Conservation (phyloP, 257 asterid species). For the Gentiana macrophylla region DNA sequence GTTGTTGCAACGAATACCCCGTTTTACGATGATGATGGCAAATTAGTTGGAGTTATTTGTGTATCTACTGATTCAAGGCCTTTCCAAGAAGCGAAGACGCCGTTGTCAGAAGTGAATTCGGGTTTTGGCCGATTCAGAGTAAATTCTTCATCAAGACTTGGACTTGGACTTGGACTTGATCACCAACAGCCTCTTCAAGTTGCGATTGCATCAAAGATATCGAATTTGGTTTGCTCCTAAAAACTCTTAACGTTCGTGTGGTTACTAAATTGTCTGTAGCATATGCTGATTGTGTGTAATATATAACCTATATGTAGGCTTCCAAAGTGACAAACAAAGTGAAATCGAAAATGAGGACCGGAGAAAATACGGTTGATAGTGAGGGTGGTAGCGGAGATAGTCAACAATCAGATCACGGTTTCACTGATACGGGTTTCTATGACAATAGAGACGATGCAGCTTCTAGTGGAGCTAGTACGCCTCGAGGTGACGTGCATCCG, state of each 20-base stretch:
- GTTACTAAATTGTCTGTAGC: slow-evolving; percentile 6
- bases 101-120: slow-evolving; percentile 24
- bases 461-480: slow-evolving; percentile 84
- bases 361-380: slow-evolving; percentile 34
- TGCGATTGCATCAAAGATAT: slow-evolving; percentile 62
- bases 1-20: slow-evolving; percentile 63
- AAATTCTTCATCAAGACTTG: slow-evolving; percentile 45
- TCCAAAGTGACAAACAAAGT: slow-evolving; percentile 83
- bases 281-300: slow-evolving; percentile 22
- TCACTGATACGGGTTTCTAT: slow-evolving; percentile 26
- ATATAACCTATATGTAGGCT: slow-evolving; percentile 41
- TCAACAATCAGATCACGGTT: slow-evolving; percentile 54
- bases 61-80: slow-evolving; percentile 55
- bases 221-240: slow-evolving; percentile 57
- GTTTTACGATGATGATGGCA: slow-evolving; percentile 68
- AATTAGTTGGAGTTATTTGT: slow-evolving; percentile 54
- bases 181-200: slow-evolving; percentile 69
- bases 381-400: slow-evolving; percentile 68
- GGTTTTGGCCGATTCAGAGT: slow-evolving; percentile 34
- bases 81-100: slow-evolving; percentile 39
- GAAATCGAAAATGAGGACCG: slow-evolving; percentile 55
- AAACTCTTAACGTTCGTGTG: no score
- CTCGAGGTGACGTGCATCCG: slow-evolving; percentile 59
- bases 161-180: slow-evolving; percentile 4
- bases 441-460: slow-evolving; percentile 76